Conservation (phyloP, 169 alveolate species). For the Amoebophrya sp. region DNA sequence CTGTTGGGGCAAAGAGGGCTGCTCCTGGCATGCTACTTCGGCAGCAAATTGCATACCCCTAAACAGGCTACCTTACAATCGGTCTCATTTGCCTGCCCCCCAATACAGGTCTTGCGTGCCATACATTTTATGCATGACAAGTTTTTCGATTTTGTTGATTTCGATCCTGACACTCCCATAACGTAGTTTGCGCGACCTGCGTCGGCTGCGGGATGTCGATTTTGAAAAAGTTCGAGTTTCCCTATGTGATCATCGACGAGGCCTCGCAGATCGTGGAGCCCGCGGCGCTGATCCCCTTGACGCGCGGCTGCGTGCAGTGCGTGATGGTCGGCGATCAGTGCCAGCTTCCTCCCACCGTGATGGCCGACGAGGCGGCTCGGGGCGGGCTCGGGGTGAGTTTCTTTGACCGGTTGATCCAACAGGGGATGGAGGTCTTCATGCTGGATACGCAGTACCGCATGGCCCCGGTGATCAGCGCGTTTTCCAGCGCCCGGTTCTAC, state of each 20-base stretch:
- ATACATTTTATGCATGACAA: no score
- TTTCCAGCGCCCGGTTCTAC: neutral
- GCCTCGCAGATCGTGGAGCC: constrained; percentile 31
- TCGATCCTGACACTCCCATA: no score
- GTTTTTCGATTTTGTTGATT: no score
- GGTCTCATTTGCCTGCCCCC: no score
- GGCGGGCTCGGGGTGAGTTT: constrained; percentile 8
- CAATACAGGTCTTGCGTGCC: no score
- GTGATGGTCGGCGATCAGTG: constrained; percentile 31
- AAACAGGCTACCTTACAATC: no score
- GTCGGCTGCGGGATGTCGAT: constrained; percentile 4
- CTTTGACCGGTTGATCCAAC: neutral
- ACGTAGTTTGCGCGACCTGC: constrained; percentile 4
- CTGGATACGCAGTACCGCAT: constrained; percentile 11
- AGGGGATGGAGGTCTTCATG: constrained; percentile 19
- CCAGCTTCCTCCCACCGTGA: constrained; percentile 20
- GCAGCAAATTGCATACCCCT: no score
- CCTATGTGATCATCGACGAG: neutral
- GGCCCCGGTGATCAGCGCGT: neutral
- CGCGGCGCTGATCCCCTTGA: neutral
- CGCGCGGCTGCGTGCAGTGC: neutral
- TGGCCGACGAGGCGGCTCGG: neutral
- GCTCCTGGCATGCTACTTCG: no score
- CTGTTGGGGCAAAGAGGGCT: no score
- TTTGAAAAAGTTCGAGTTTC: neutral